Base-by-base conservation (phyloP, 2,329 filamentous ascomycete species). In the Botrytis aclada region DNA sequence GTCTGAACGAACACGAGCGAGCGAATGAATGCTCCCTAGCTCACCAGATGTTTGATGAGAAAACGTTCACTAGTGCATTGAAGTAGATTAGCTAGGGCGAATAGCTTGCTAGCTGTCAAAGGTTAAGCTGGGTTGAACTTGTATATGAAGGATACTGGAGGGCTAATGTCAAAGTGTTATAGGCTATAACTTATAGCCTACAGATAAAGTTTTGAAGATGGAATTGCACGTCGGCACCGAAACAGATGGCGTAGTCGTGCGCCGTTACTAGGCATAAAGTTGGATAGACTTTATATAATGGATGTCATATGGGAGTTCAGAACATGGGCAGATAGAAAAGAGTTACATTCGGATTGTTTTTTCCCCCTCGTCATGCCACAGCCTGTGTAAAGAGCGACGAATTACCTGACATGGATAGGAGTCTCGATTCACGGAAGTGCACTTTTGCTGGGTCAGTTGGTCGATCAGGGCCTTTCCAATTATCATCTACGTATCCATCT, bases 71-170 rank as follows among this genome's bases (percentile, higher is more conserved):
- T 67, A 67, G 64, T 54, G 45, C 41, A 12, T 34, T 18, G 64
- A 54, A 22, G 39, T 54, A 54, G 45, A 29, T 34, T 45, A 37
- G 16, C 29, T 54, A 39, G 64, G 32, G 45, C 32, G 45, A 20
- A 25, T 62, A 67, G 64, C 45, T 54, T 51, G 34, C 45, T 45
- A 67, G 64, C 64, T 67, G 64, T 67, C 64, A 67, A 29, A 54
- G 32, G n/a, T 54, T 39, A 67, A 37, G 25, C 25, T 67, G 45
- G 22, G 43, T 51, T 34, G 62, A 32, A 32, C 20, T 56, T 56
- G 51, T 56, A 29, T 47, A 4, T 32, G 43, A 34, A n/a, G 43
- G 63, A 10, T 45, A 64, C 39, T 64, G 29, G 32, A 66, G 22
- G 32, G n/a, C 45, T 64, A 64, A 45, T 64, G 14, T 20, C 41